These are phyloP conservation scores for Kalmusia sp. DNA, from an alignment of 2,329 filamentous ascomycete genomes.

Conservation along the genomic window DNA sequence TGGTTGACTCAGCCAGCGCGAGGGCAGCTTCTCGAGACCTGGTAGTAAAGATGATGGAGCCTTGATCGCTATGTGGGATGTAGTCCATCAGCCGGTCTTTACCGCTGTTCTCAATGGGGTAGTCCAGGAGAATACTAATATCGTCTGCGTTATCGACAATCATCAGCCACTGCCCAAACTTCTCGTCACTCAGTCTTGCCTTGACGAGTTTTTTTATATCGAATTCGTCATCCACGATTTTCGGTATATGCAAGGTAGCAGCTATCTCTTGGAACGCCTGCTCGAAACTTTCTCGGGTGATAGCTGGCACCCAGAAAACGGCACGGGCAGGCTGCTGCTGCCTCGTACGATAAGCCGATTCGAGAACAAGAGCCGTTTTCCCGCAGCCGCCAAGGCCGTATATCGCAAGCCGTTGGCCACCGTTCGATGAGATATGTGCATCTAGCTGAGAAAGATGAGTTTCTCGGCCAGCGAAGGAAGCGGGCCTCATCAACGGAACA, in stretches of 20 bases:
- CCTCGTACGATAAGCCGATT: conserved; percentile 45
- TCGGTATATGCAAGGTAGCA: conserved; percentile 9
- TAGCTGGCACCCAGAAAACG: conserved; percentile 21
- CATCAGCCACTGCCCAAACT: conserved; percentile 1
- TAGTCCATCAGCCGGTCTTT: conserved; percentile 31
- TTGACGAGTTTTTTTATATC: conserved; percentile 50
- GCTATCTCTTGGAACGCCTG: conserved; percentile 16
- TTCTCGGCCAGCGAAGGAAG: conserved; percentile 13
- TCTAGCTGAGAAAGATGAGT: conserved; percentile 11
- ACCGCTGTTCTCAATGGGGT: not conserved
- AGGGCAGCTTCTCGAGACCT: conserved; percentile 39
- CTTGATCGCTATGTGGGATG: conserved; percentile 44
- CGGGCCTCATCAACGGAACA: conserved; percentile 10
- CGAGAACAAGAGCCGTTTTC: conserved; percentile 28
- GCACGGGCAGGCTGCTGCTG: conserved; percentile 23
- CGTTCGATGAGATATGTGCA: conserved; percentile 7
- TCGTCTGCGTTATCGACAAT: not conserved
- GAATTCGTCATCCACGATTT: conserved; percentile 28
- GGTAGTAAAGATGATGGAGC: conserved; percentile 49
- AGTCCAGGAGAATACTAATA: not conserved
- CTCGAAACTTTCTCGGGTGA: conserved; percentile 27
- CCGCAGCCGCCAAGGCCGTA: conserved; percentile 17
- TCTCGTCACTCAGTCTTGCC: conserved; percentile 32
- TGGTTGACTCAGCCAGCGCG: conserved; percentile 27
- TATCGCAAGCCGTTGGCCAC: conserved; percentile 12